These are phyloP conservation scores for Nicotiana otophora DNA, from an alignment of 257 asterid genomes.

Conservation along the genomic window DNA sequence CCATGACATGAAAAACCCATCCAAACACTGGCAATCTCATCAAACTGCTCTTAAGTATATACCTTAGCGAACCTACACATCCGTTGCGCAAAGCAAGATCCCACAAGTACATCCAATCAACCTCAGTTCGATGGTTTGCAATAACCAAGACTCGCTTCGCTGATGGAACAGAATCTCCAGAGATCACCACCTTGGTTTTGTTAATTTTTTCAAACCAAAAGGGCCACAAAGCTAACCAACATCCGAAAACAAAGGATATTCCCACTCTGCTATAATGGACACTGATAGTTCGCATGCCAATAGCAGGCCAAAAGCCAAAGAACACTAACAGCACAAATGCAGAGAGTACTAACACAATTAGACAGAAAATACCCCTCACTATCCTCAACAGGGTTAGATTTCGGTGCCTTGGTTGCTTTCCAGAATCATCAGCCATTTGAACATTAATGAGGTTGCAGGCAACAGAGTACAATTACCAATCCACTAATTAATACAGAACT, in stretches of 20 bases:
- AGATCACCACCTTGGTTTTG: slow-evolving; percentile 68
- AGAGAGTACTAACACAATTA: slow-evolving; percentile 46
- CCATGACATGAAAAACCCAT: slow-evolving; percentile 80
- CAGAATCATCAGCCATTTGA: slow-evolving; percentile 15
- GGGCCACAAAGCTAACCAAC: slow-evolving; percentile 93
- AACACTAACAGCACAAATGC: slow-evolving; percentile 70
- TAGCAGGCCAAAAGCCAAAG: slow-evolving; percentile 61
- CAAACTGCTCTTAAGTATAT: slow-evolving; percentile 77
- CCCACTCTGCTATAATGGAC: slow-evolving; percentile 58
- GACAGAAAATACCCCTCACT: slow-evolving; percentile 59
- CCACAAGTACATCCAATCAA: slow-evolving; percentile 98
- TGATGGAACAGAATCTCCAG: slow-evolving; percentile 66
- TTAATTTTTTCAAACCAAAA: slow-evolving; percentile 73
- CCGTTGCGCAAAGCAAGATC: slow-evolving; percentile 80
- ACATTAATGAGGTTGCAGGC: slow-evolving; percentile 34
- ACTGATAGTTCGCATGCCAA: slow-evolving; percentile 48
- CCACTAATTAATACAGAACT: neutral
- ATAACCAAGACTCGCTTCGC: slow-evolving; percentile 63
- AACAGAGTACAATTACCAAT: neutral
- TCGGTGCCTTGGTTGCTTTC: slow-evolving; percentile 46
- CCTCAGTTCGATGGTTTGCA: slow-evolving; percentile 88
- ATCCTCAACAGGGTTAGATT: slow-evolving; percentile 48
- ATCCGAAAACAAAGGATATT: slow-evolving; percentile 60
- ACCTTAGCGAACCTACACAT: slow-evolving; percentile 58
- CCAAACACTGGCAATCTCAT: slow-evolving; percentile 88